Evolutionary conservation across 2,329 filamentous ascomycete species (phyloP), one percentile per base, ranked within the genome.

Genomic region (Ceratocystis huliohia): DNA sequence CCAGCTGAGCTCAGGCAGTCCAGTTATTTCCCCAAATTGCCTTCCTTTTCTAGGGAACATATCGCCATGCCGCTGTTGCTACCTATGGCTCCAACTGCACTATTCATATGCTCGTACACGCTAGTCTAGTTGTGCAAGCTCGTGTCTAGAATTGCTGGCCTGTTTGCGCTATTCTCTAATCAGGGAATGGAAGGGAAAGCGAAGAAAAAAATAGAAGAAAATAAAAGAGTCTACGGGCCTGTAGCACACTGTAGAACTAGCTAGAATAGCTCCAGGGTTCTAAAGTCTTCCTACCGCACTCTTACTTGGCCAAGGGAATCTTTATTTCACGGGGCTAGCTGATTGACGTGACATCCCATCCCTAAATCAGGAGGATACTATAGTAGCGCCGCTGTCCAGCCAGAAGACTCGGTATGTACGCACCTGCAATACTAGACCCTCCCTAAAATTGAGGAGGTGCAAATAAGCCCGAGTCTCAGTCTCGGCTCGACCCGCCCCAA

Each of bases 401-500:
- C 37, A 41, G 10, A 41, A 41, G 37, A 41, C 37, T 41, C 37
- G 13, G 37, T 5, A 4, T 41, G 37, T 41, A 41, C 37, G 46
- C n/a, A 25, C 22, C 48, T 53, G n/a, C 17, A 53, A 53, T n/a
- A 25, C 48, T 25, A 7, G n/a, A 53, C 48, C n/a, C n/a, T 25
- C n/a, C 7, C n/a, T 20, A 20, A 25, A 25, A 53, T 25, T 53
- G 48, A 41, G 10, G 37, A 41, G 10, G 37, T 41, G 48, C n/a
- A n/a, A 53, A 5, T 20, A 53, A 53, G 48, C 22, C 48, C 48
- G 48, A n/a, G 48, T 56, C 50, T 56, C 50, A n/a, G 48, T 56
- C 50, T 56, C 50, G 50, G 50, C 20, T 56, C 50, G 25, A 56
- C 20, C 50, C 50, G 50, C 48, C 48, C n/a, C 48, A n/a, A 53